Conservation (phyloP, 768 basidiomycete genomes). For the Suillus variegatus region DNA sequence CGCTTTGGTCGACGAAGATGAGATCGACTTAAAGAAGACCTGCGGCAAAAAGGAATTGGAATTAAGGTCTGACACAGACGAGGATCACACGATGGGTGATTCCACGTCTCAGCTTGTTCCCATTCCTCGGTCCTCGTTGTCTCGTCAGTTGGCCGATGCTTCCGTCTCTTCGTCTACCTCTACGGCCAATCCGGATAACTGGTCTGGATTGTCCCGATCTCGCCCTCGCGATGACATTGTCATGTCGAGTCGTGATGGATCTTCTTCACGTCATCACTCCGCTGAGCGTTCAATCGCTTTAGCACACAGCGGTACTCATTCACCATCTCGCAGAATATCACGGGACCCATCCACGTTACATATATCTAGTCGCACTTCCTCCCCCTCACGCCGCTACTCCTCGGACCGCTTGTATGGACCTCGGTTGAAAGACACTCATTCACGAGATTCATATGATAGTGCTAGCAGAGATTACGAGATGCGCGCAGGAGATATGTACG, state of each 20-base stretch:
- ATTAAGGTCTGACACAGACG: not conserved
- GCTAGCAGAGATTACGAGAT: slow-evolving; percentile 26
- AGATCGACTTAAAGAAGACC: slow-evolving; percentile 26
- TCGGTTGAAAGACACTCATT: slow-evolving; percentile 27
- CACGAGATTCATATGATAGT: slow-evolving; percentile 19
- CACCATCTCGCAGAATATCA: slow-evolving; percentile 18
- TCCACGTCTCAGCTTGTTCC: slow-evolving; percentile 11
- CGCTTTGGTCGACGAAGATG: slow-evolving; percentile 31
- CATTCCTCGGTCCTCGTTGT: slow-evolving; percentile 29
- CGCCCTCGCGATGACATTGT: slow-evolving; percentile 20
- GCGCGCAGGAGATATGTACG: slow-evolving; percentile 20
- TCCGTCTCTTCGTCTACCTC: not conserved
- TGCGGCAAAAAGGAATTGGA: slow-evolving; percentile 17
- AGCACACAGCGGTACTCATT: slow-evolving; percentile 27
- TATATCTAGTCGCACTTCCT: slow-evolving; percentile 30
- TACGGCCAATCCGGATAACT: not conserved
- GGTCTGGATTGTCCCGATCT: slow-evolving; percentile 17
- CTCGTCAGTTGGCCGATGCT: not conserved
- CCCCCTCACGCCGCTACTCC: slow-evolving; percentile 26
- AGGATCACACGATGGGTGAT: slow-evolving; percentile 1
- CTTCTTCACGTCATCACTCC: slow-evolving; percentile 26
- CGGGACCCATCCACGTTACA: slow-evolving; percentile 22
- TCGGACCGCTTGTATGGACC: slow-evolving; percentile 23
- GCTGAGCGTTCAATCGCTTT: slow-evolving; percentile 27
- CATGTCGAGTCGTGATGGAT: slow-evolving; percentile 20